A percentile compares a stretch with the other conserved stretches of the same genome.
Evolutionary conservation across 495 filamentous ascomycete species (phyloP).

Genomic region (Chaetomidium leptoderma): DNA sequence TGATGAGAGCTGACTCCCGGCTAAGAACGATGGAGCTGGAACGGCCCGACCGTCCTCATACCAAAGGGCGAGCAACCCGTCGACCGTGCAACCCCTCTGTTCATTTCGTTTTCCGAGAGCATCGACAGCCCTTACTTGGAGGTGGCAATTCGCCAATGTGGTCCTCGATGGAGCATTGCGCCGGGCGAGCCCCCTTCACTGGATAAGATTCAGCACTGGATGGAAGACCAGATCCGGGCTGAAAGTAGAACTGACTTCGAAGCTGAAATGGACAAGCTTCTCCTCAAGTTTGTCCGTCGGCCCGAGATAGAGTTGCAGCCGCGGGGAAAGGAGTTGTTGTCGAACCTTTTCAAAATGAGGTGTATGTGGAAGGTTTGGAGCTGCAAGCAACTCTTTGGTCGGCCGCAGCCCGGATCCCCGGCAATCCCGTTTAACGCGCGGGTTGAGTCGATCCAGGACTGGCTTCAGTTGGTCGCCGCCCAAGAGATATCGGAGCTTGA

Average conservation of each 20-base stretch:
- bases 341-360: conserved; percentile 22
- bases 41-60: background rate
- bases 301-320: background rate
- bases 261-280: conserved; percentile 20
- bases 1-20: background rate
- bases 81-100: background rate
- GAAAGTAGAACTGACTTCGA: conserved; percentile 16
- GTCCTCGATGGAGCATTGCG: background rate
- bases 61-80: conserved; percentile 8
- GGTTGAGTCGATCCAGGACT: conserved; percentile 16
- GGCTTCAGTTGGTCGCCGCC: conserved; percentile 19
- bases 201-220: conserved; percentile 12
- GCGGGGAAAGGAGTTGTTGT: conserved; percentile 2
- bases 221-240: conserved; percentile 6
- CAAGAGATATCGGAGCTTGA: conserved; percentile 25
- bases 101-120: conserved; percentile 14
- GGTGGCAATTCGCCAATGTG: background rate
- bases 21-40: conserved; percentile 22
- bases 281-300: conserved; percentile 9
- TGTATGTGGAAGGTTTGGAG: conserved; percentile 29
- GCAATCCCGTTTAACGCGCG: background rate
- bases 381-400: conserved; percentile 19
- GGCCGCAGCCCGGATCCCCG: background rate
- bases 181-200: conserved; percentile 1
- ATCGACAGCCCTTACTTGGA: conserved; percentile 11